Evolutionary conservation across 768 basidiomycete genomes (phyloP), one percentile per base, ranked within the genome.

Genomic region (Tricholoma matsutake): DNA sequence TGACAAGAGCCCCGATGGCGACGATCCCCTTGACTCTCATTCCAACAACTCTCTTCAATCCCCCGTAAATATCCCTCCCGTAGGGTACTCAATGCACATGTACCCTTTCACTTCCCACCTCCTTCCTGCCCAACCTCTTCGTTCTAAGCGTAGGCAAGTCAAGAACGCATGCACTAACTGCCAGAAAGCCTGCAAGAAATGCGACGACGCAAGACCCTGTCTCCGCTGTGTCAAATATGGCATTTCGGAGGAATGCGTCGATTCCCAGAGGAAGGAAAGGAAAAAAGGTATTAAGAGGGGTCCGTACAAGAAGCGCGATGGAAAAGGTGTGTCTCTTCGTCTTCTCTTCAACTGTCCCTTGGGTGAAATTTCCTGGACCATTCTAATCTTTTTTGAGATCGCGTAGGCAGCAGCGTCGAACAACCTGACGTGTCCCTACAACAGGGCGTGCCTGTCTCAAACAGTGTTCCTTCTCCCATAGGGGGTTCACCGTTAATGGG

Each of bases 231-330:
- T 94, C 69, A 94, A 91, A 77, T 96, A 96, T 66, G 93, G 92
- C 68, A 83, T 91, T 64, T 82, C 86, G 53, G 91, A 94, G 70
- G 89, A 90, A 69, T 97, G 95, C 71, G 79, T 92, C 65, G 91
- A 95, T 77, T 94, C 94, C 31, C 87, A 91, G 73, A 83, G 94
- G 72, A 96, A 96, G 79, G 94, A 96, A 76, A 84, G 94, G 69
- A 92, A 91, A 74, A 92, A 91, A 72, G 91, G 91, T 65, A 82
- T 91, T 66, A 93, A 92, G 79, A 78, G 91, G 70, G 91, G 91
- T 49, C 91, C 91, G 75, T 93, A 93, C 88, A 92, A 92, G 91
- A 93, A 92, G 86, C 90, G 89, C 86, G 90, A 91, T 89, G 86
- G 85, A 83, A 91, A 88, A 83, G 84, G 90, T 91, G 71, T 75